A percentile compares a stretch with the other conserved stretches of the same genome.
These are phyloP conservation scores for Rhodotorula sp. DNA, from an alignment of 1,284 basidiomycete genomes.

Conservation along the genomic window DNA sequence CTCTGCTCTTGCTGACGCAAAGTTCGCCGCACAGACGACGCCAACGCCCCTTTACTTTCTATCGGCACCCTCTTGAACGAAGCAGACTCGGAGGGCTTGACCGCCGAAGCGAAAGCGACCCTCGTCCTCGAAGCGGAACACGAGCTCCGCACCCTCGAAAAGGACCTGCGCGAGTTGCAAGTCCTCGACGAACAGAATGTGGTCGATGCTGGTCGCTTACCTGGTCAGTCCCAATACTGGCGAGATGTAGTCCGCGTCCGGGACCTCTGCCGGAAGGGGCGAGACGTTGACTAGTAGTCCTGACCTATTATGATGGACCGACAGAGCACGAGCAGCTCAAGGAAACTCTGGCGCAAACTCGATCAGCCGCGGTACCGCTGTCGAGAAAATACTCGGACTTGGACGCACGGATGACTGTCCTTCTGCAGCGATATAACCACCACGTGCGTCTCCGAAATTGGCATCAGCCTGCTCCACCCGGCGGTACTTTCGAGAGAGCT, in stretches of 20 bases:
- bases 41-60: conserved; percentile 42
- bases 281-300: not conserved
- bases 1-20: not conserved
- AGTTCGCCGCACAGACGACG: conserved; percentile 37
- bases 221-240: conserved; percentile 22
- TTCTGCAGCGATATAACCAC: conserved; percentile 43
- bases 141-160: conserved; percentile 43
- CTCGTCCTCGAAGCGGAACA: conserved; percentile 45
- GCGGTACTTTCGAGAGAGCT: not conserved
- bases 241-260: too few relatives aligned
- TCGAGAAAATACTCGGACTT: conserved; percentile 19
- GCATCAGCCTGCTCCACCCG: not conserved
- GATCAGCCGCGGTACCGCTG: conserved; percentile 14
- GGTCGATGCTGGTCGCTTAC: conserved; percentile 42
- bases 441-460: conserved; percentile 35
- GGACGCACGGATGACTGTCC: conserved; percentile 30
- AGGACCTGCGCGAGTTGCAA: conserved; percentile 43
- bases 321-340: conserved; percentile 34
- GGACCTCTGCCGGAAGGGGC: not conserved
- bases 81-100: conserved; percentile 13
- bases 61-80: conserved; percentile 18
- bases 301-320: too few relatives aligned
- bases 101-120: conserved; percentile 35
- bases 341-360: conserved; percentile 13
- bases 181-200: conserved; percentile 40